Evolutionary conservation across 345 rosid genomes (phyloP), one percentile per base, ranked within the genome.

Genomic region (Nasturtium officinale): DNA sequence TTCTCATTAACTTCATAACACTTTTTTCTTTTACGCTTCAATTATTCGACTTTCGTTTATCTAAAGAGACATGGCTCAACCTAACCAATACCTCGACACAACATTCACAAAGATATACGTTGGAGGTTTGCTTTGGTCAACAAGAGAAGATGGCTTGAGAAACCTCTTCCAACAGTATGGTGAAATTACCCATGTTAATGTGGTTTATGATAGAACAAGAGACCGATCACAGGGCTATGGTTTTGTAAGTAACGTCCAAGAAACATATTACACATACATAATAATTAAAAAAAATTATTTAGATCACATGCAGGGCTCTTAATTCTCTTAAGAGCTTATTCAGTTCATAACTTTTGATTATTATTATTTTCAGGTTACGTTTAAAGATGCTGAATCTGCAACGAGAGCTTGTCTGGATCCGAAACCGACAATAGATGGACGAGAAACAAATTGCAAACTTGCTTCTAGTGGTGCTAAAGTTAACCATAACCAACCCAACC

Each of bases 331-430:
- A 42, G 21, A 61, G 21, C 43, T 28, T n/a, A 23, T 3, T 61
- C 32, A 40, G 7, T 8, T 8, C 66, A 1, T 35, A n/a, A 61
- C 8, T 9, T 9, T 67, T 62, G 4, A 30, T 18, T 20, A 7
- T 9, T 10, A 0, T 7, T 47, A n/a, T 28, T 11, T 17, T 5
- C 9, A 89, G 91, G 88, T 87, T 5, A 89, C 87, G 3, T 89
- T 89, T 35, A 83, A 71, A 76, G 91, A 85, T 71, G 85, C 85
- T 42, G 90, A 87, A 23, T 81, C 95, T 0, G 91, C 95, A 10
- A 67, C 46, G 18, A 84, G 81, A 65, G 91, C 91, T 33, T 85
- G 86, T 53, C 73, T 77, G 32, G 46, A 84, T 73, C 86, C 80
- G 0, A 81, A 71, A 33, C 95, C 91, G 3, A 77, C 73, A 3